Base-by-base conservation (phyloP, 164 flowering plant genomes). In the Protea cynaroides region DNA sequence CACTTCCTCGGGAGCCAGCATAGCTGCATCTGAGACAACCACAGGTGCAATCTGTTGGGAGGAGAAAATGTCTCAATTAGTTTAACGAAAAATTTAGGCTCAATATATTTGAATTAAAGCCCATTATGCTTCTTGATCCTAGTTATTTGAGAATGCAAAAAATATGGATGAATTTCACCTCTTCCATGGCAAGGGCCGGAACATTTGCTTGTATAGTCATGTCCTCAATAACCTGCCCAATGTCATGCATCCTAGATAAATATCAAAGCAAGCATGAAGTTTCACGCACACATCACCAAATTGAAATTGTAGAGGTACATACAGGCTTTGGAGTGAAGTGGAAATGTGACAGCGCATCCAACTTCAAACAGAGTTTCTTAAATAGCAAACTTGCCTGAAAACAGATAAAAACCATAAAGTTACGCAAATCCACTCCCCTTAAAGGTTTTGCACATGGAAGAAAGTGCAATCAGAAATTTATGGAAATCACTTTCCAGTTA, bases 151-250 rank as follows among this genome's bases (percentile, higher is more conserved):
- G 19, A 40, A 21, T 38, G 53, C 51, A 53, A 24, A 36, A 62
- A 29, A 47, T 8, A 49, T 22, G 25, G 34, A 51, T 21, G 10
- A 36, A 57, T 17, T 34, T 64, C 76, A 93, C 98, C 96, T 93
- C 98, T 89, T 93, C 98, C 95, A 93, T 89, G 25, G 92, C 95
- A 11, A 93, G 77, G 65, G 97, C 98, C 71, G 98, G 96, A 53
- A 89, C 83, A 81, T 93, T 90, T 62, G 84, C 56, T 78, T 84
- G 88, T 71, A 93, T 72, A 38, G 90, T 78, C 97, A 93, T 90
- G 56, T 93, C 98, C 69, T 93, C 98, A 23, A 93, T 83, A 49
- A 93, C 83, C 98, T 93, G 81, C 49, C n/a, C 64, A 67, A 65
- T 54, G 54, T 43, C 21, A 61, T 25, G 51, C 24, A 70, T 22